A percentile compares a stretch with the other conserved stretches of the same genome.
These are phyloP conservation scores for Syzygium jambos DNA, from an alignment of 345 rosid genomes.

Conservation along the genomic window DNA sequence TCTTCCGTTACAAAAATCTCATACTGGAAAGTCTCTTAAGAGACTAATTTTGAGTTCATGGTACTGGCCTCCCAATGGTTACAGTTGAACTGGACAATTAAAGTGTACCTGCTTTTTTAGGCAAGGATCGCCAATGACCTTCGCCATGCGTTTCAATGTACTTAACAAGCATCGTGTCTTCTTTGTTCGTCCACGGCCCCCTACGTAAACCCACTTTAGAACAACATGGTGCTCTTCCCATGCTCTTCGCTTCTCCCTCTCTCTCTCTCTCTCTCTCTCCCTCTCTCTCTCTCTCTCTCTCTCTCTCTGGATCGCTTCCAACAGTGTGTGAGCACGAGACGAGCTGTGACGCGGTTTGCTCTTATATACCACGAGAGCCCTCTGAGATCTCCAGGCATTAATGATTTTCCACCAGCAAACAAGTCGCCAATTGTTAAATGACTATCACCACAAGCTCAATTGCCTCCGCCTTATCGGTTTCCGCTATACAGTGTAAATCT, in stretches of 20 bases:
- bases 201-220: slow-evolving; percentile 29
- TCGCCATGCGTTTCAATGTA: slow-evolving; percentile 30
- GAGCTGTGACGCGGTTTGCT: not conserved
- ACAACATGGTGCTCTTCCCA: slow-evolving; percentile 45
- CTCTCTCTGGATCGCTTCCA: not conserved
- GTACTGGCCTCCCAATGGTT: not conserved
- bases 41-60: not conserved
- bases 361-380: not conserved
- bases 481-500: not conserved
- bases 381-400: not conserved
- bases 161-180: slow-evolving; percentile 23
- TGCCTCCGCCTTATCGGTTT: not conserved
- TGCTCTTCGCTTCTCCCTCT: not conserved
- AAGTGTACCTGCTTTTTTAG: slow-evolving; percentile 27
- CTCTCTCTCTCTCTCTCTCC: not conserved
- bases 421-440: not conserved
- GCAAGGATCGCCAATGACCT: slow-evolving; percentile 37
- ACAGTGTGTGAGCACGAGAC: not conserved
- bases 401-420: not conserved
- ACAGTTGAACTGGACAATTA: not conserved
- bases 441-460: not conserved
- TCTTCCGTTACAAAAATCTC: not conserved
- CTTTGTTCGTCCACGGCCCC: slow-evolving; percentile 36
- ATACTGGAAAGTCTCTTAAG: not conserved
- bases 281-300: not conserved